phyloP scores from a whole-genome alignment of 352 stramenopile species.

The Globisporangium lucens region DNA sequence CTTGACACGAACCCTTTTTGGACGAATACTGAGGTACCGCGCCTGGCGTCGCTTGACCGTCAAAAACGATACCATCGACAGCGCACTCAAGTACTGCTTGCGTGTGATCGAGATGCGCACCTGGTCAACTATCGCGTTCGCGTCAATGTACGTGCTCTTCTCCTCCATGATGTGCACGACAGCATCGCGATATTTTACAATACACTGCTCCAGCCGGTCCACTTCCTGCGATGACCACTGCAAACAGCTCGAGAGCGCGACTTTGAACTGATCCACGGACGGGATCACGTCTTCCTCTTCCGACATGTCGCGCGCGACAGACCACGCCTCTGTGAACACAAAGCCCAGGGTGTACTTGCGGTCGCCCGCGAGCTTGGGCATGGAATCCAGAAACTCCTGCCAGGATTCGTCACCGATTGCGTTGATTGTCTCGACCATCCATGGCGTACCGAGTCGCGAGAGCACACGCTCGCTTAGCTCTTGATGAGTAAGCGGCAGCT shows the following conservation, averaged over 20 bases:
- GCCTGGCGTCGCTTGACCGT: slow-evolving; percentile 56
- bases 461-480: slow-evolving; percentile 72
- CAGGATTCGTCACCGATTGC: slow-evolving; percentile 66
- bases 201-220: slow-evolving; percentile 50
- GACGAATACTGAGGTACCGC: slow-evolving; percentile 57
- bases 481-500: slow-evolving; percentile 74
- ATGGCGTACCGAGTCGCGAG: slow-evolving; percentile 65
- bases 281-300: slow-evolving; percentile 80
- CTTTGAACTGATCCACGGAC: slow-evolving; percentile 68
- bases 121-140: slow-evolving; percentile 64
- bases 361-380: slow-evolving; percentile 68
- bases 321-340: slow-evolving; percentile 84
- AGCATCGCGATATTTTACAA: slow-evolving; percentile 71
- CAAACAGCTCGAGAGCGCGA: slow-evolving; percentile 69
- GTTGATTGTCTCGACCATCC: slow-evolving; percentile 76
- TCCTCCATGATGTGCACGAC: slow-evolving; percentile 84
- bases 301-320: slow-evolving; percentile 61
- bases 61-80: slow-evolving; percentile 75
- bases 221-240: slow-evolving; percentile 69
- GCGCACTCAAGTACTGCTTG: slow-evolving; percentile 69
- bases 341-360: slow-evolving; percentile 83
- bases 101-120: slow-evolving; percentile 62
- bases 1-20: slow-evolving; percentile 35
- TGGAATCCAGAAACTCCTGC: slow-evolving; percentile 62
- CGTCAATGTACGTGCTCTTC: slow-evolving; percentile 87